Base-by-base conservation (phyloP, 352 stramenopile species). In the Pythium rishiriense region DNA sequence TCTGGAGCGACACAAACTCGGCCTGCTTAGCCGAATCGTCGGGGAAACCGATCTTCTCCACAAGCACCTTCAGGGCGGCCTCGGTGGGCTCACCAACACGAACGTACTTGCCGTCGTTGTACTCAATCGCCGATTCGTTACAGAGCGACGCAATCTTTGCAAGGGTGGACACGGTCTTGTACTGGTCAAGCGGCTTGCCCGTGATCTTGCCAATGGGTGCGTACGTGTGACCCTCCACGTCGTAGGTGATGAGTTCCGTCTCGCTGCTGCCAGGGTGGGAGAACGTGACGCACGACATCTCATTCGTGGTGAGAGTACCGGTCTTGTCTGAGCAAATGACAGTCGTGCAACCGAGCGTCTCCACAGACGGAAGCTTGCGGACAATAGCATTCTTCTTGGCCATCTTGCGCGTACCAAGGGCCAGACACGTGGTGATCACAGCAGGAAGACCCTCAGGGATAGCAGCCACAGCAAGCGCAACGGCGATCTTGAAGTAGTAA, bases 401-500 rank as follows among this genome's bases (percentile, higher is more conserved):
- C 97, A 99, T 99, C 56, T 95, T 89, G 51, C 94, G 80, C 58
- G 96, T 98, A 3, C 95, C 96, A 5, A 99, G 78, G 47, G 91
- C 92, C 42, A 99, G 80, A 67, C 96, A 99, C 55, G 83, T 94
- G 4, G 98, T 99, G 69, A 99, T 99, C 14, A 99, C 97, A 14
- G 97, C 97, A 2, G 97, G 97, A 4, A 99, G 81, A 35, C 98
- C 98, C 81, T 99, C 98, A 5, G 98, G 98, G 63, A 99, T 99
- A 5, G 97, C 97, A 1, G 98, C 98, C 0, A 99, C 98, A 22
- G 96, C 98, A 25, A 99, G 82, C 1, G 97, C 97, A 14, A 99
- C 97, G 1, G 97, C 97, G 31, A 99, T 98, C 78, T 99, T 99
- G 58, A 98, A 98, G 86, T 99, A 99, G 82, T 99, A 99, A 57